A percentile compares a stretch with the other conserved stretches of the same genome.
phyloP scores from a whole-genome alignment of 2,329 filamentous ascomycete genomes.

The Lecanicillium sp. region DNA sequence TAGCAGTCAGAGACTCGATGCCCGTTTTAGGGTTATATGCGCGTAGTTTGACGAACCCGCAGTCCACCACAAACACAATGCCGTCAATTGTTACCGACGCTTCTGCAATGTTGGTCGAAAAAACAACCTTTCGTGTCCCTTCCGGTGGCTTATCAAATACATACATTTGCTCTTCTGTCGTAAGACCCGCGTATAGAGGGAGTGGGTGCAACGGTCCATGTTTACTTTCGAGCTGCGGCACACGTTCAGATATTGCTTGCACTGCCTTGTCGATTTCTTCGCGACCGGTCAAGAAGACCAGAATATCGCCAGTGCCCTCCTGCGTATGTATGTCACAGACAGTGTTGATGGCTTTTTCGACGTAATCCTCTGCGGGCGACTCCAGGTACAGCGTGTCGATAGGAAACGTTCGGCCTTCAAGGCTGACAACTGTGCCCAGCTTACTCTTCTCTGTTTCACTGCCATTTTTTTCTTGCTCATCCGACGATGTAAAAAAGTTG shows the following conservation, averaged over 20 bases:
- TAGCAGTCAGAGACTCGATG: constrained; percentile 79
- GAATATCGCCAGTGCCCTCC: constrained; percentile 75
- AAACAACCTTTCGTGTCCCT: constrained; percentile 81
- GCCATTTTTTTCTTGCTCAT: constrained; percentile 21
- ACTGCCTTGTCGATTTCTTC: constrained; percentile 84
- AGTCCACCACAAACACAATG: constrained; percentile 85
- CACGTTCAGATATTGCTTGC: constrained; percentile 68
- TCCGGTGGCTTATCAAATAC: constrained; percentile 80
- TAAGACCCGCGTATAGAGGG: constrained; percentile 81
- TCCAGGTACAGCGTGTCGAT: constrained; percentile 81
- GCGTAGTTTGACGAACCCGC: constrained; percentile 82
- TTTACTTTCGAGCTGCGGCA: constrained; percentile 43
- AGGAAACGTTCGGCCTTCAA: constrained; percentile 82
- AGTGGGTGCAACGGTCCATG: constrained; percentile 33
- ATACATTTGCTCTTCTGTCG: constrained; percentile 88
- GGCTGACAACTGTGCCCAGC: constrained; percentile 56
- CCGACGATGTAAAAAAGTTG: constrained; percentile 56
- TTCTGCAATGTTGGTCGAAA: constrained; percentile 94
- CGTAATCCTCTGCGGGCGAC: constrained; percentile 72
- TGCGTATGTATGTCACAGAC: constrained; percentile 80
- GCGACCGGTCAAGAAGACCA: constrained; percentile 85
- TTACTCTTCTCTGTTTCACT: constrained; percentile 21
- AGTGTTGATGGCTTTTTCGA: constrained; percentile 73
- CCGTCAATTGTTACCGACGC: constrained; percentile 91
- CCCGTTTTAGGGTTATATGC: constrained; percentile 77